A percentile compares a stretch with the other conserved stretches of the same genome.
Evolutionary conservation across 1,284 basidiomycete genomes (phyloP).

Genomic region (Heterobasidion irregulare): DNA sequence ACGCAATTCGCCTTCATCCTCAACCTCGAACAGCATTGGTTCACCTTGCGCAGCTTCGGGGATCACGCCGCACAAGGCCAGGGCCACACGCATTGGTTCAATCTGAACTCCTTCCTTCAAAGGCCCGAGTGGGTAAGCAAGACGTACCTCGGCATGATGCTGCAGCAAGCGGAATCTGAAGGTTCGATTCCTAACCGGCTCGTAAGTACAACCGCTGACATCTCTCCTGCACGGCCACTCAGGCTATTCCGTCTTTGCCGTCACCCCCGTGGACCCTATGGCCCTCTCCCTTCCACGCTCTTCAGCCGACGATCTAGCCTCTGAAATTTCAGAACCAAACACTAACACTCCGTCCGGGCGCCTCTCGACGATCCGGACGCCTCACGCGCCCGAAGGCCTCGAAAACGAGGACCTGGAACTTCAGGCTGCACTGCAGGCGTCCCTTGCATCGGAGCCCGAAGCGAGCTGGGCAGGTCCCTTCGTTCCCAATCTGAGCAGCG

Average conservation of each 20-base stretch:
- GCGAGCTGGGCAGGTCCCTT: slow-evolving; percentile 2
- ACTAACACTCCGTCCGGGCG: slow-evolving; percentile 17
- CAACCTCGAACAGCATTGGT: slow-evolving; percentile 86
- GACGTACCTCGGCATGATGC: slow-evolving; percentile 77
- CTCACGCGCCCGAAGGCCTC: slow-evolving; percentile 28
- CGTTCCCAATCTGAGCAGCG: background rate
- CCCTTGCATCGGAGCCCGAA: slow-evolving; percentile 29
- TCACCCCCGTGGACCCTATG: slow-evolving; percentile 47
- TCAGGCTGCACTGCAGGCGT: slow-evolving; percentile 80
- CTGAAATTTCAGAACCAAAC: slow-evolving; percentile 43
- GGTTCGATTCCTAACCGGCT: slow-evolving; percentile 31
- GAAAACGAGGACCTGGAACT: slow-evolving; percentile 86
- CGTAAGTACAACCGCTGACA: background rate
- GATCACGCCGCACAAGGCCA: slow-evolving; percentile 26
- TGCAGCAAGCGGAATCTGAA: slow-evolving; percentile 82
- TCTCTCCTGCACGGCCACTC: background rate
- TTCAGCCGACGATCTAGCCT: slow-evolving; percentile 59
- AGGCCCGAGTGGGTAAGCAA: slow-evolving; percentile 79
- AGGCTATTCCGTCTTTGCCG: slow-evolving; percentile 89
- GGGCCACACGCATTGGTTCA: slow-evolving; percentile 77
- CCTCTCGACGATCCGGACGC: slow-evolving; percentile 11
- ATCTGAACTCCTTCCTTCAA: slow-evolving; percentile 75
- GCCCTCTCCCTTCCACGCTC: slow-evolving; percentile 48
- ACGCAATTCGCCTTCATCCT: slow-evolving; percentile 84
- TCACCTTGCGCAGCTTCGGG: slow-evolving; percentile 80